phyloP scores from a whole-genome alignment of 139 green algal genomes.

The Chlamydomonas incerta region DNA sequence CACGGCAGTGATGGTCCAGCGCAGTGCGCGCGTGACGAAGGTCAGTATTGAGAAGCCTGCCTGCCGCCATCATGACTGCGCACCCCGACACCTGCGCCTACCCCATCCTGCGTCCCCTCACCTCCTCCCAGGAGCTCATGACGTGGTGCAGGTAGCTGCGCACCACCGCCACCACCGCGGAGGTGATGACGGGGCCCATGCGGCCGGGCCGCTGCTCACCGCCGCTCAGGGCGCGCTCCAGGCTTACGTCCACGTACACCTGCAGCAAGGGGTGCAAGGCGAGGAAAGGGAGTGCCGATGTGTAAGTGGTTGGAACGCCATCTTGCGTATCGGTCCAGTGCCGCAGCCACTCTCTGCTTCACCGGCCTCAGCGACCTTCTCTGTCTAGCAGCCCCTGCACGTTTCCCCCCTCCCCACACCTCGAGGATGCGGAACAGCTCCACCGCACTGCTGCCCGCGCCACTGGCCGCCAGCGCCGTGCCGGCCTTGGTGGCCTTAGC shows the following conservation, averaged over 20 bases:
- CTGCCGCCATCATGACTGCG: too few relatives aligned
- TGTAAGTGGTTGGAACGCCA: too few relatives aligned
- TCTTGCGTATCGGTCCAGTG: too few relatives aligned
- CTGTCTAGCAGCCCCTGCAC: too few relatives aligned
- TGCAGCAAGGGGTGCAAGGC: neutral
- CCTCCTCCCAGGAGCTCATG: constrained; percentile 37
- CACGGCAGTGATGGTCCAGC: neutral
- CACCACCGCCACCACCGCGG: neutral
- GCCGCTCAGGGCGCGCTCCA: constrained; percentile 33
- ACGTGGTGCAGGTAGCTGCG: constrained; percentile 16
- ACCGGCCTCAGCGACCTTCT: too few relatives aligned
- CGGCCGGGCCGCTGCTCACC: neutral
- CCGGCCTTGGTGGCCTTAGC: neutral
- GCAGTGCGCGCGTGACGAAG: too few relatives aligned
- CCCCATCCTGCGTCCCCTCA: neutral
- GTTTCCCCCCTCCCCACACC: too few relatives aligned
- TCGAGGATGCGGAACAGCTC: constrained; percentile 50
- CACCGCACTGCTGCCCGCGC: constrained; percentile 22
- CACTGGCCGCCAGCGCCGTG: neutral
- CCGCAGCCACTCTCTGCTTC: too few relatives aligned
- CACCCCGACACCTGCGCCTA: too few relatives aligned
- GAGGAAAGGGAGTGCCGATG: neutral
- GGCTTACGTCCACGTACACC: constrained; percentile 24
- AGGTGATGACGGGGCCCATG: constrained; percentile 22
- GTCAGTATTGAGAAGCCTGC: too few relatives aligned